These are phyloP conservation scores for Ophiostoma montium DNA, from an alignment of 2,329 filamentous ascomycete species.

Conservation along the genomic window DNA sequence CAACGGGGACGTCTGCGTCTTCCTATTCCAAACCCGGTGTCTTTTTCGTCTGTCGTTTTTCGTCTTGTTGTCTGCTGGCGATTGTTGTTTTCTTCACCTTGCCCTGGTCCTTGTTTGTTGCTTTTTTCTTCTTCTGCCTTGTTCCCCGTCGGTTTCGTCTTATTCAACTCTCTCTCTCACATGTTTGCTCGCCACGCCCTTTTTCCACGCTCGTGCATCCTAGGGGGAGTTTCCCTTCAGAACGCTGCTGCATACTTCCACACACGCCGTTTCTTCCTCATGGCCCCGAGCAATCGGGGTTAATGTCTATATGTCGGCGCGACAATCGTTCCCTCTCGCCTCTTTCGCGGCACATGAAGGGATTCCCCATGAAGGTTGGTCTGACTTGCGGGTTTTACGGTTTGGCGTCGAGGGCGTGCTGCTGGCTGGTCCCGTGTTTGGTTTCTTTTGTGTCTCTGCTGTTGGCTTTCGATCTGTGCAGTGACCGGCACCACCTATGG, in stretches of 20 bases:
- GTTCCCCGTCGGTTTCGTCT: background rate
- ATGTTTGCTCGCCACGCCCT: conserved; percentile 2
- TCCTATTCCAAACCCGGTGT: conserved; percentile 4
- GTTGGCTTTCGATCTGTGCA: background rate
- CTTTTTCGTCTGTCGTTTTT: background rate
- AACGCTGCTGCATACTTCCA: conserved; percentile 1
- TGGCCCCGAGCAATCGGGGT: too few species aligned
- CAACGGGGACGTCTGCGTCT: conserved; percentile 4
- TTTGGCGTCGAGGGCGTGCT: background rate
- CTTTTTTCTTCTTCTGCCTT: background rate
- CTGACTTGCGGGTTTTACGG: conserved; percentile 16
- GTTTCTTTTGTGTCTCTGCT: conserved; percentile 17
- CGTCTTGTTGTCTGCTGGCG: background rate
- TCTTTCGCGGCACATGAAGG: conserved; percentile 2
- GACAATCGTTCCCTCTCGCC: too few species aligned
- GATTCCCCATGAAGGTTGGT: background rate
- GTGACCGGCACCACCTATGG: conserved; percentile 29
- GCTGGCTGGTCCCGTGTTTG: conserved; percentile 16
- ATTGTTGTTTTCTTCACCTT: background rate
- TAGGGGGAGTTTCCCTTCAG: background rate
- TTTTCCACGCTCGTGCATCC: background rate
- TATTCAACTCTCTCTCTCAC: conserved; percentile 1
- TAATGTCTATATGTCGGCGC: too few species aligned
- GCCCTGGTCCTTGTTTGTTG: background rate
- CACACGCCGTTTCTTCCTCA: background rate